phyloP scores from a whole-genome alignment of 2,329 filamentous ascomycete genomes.

The Hypoxylon sp. region DNA sequence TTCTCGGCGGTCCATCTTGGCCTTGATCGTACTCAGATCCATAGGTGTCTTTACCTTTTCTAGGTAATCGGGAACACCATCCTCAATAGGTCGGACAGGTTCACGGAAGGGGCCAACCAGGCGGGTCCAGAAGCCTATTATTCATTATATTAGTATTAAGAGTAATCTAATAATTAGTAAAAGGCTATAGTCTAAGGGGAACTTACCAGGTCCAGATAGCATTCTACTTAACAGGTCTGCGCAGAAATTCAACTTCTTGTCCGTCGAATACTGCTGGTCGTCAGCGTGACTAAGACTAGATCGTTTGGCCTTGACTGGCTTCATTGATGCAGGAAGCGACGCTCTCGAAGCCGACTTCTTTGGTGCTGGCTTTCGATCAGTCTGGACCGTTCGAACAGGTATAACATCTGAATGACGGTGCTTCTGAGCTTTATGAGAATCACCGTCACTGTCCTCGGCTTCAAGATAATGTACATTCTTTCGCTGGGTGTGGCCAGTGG shows the following conservation, averaged over 20 bases:
- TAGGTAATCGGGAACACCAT: slow-evolving; percentile 74
- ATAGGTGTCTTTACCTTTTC: slow-evolving; percentile 73
- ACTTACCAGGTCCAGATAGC: slow-evolving; percentile 72
- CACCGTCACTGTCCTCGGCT: slow-evolving; percentile 60
- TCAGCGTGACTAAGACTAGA: slow-evolving; percentile 47
- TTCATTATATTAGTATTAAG: slow-evolving; percentile 13
- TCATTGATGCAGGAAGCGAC: slow-evolving; percentile 52
- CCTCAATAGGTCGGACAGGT: slow-evolving; percentile 69
- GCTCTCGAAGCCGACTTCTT: slow-evolving; percentile 53
- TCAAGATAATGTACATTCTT: slow-evolving; percentile 68
- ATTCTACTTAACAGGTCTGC: slow-evolving; percentile 71
- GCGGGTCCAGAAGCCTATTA: slow-evolving; percentile 75
- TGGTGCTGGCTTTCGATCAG: slow-evolving; percentile 39
- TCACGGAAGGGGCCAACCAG: slow-evolving; percentile 74
- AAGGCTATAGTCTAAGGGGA: not conserved
- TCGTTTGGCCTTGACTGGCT: slow-evolving; percentile 54
- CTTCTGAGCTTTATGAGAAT: slow-evolving; percentile 54
- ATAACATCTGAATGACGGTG: slow-evolving; percentile 60
- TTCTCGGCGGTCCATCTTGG: slow-evolving; percentile 69
- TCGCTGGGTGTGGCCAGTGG: slow-evolving; percentile 48
- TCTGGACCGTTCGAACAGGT: slow-evolving; percentile 41
- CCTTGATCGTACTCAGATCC: slow-evolving; percentile 73
- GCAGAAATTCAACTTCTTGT: slow-evolving; percentile 71
- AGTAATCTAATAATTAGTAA: not conserved
- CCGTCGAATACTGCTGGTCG: slow-evolving; percentile 55